Percentiles rank a stretch among this genome's conserved stretches.
phyloP scores from a whole-genome alignment of 495 filamentous ascomycete genomes.

The Hypoxylon rickii region DNA sequence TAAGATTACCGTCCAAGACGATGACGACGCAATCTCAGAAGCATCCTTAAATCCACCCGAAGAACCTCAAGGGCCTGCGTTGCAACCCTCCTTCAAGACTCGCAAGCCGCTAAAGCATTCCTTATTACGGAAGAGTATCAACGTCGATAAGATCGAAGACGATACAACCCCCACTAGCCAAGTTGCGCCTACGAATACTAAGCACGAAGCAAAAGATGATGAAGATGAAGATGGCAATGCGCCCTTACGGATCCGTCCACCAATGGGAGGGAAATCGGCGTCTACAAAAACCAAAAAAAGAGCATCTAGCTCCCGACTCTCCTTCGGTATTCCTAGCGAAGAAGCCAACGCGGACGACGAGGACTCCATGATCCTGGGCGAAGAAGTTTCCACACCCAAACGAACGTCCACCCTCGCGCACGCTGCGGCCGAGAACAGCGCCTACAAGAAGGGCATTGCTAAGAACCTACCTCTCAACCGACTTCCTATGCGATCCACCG shows the following conservation, averaged over 20 bases:
- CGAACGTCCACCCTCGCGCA: slow-evolving; percentile 67
- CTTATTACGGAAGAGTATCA: slow-evolving; percentile 54
- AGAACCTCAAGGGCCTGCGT: slow-evolving; percentile 39
- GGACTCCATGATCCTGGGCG: slow-evolving; percentile 47
- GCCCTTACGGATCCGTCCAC: slow-evolving; percentile 45
- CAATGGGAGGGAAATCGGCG: slow-evolving; percentile 40
- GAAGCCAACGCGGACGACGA: slow-evolving; percentile 54
- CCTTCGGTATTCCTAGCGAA: slow-evolving; percentile 70
- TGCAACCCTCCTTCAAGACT: slow-evolving; percentile 48
- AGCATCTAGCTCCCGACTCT: slow-evolving; percentile 69
- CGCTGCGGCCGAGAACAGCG: slow-evolving; percentile 72
- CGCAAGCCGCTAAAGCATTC: slow-evolving; percentile 57
- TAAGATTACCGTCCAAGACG: slow-evolving; percentile 71
- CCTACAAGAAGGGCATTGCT: slow-evolving; percentile 52
- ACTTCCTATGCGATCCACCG: slow-evolving; percentile 61
- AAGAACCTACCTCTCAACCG: slow-evolving; percentile 51
- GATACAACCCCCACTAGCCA: slow-evolving; percentile 11
- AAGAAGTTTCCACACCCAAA: slow-evolving; percentile 68
- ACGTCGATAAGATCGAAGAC: slow-evolving; percentile 49
- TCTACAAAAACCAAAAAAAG: slow-evolving; percentile 62
- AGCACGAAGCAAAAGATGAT: slow-evolving; percentile 42
- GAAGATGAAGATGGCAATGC: slow-evolving; percentile 45
- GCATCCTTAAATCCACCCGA: slow-evolving; percentile 37
- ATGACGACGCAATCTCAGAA: slow-evolving; percentile 46
- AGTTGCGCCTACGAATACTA: slow-evolving; percentile 22